Base-by-base conservation (phyloP, 257 asterid genomes). In the Striga asiatica region DNA sequence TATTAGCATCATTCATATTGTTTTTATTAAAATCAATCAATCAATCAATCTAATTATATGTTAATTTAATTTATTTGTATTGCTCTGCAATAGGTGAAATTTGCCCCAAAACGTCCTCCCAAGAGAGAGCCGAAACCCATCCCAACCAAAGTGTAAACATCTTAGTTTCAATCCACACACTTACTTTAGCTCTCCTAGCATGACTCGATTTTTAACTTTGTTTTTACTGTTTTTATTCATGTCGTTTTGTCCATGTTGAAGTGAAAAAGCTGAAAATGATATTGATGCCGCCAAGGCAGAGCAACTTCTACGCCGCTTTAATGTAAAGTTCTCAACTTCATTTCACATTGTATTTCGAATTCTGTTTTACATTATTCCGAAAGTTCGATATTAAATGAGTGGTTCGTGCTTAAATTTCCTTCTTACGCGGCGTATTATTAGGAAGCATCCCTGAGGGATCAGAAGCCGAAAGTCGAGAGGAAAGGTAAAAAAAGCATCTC, bases 41-140 rank as follows among this genome's bases (percentile, higher is more conserved):
- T 31, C 48, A 29, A 31, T n/a, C 32, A 50, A 42, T 49, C 52
- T 4, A 7, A 8, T 23, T 59, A 16, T 46, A 21, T 39, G 28
- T 56, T 34, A 3, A 54, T 1, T 43, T 18, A 29, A 65, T 52
- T 41, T 38, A 10, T 16, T 37, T 60, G 3, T 9, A n/a, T 51
- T 52, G 58, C 9, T 16, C 6, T 50, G 50, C 12, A 17, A 12
- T 27, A 89, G 94, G 75, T 86, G 72, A 83, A 56, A 63, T 91
- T 76, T 67, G 78, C 79, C 35, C 96, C 96, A 5, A 86, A 86
- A 71, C 84, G 74, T 62, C 94, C 96, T 56, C 85, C 78, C 31
- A 81, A 84, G 65, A 80, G 75, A 72, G 88, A 69, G 8, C 62
- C 45, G 24, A 83, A 78, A 60, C 61, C 66, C 38, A 71, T 68